A percentile compares a stretch with the other conserved stretches of the same genome.
These are phyloP conservation scores for Barnettozyma californica DNA, from an alignment of 805 yeast genomes.

Conservation along the genomic window DNA sequence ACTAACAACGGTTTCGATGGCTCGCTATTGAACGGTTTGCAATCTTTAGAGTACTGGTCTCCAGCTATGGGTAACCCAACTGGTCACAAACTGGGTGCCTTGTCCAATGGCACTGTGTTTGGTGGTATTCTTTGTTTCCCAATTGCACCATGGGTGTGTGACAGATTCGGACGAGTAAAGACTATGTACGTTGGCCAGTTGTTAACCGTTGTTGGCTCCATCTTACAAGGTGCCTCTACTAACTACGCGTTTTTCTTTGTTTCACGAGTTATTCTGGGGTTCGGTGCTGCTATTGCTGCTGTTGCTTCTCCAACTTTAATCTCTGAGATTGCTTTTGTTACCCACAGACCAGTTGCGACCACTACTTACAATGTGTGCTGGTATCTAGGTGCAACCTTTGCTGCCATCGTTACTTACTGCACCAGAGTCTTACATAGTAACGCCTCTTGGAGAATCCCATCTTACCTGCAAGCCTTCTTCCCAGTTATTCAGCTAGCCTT, in stretches of 20 bases:
- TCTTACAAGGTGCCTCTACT: constrained; percentile 14
- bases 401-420: constrained; percentile 46
- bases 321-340: constrained; percentile 45
- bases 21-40: constrained; percentile 46
- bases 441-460: constrained; percentile 51
- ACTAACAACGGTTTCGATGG: constrained; percentile 44
- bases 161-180: constrained; percentile 37
- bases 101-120: constrained; percentile 35
- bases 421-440: constrained; percentile 25
- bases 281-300: constrained; percentile 37
- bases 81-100: constrained; percentile 35
- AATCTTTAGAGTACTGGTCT: constrained; percentile 36
- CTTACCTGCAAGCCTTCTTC: constrained; percentile 42
- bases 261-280: constrained; percentile 41
- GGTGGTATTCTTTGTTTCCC: constrained; percentile 29
- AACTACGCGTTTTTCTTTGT: constrained; percentile 10
- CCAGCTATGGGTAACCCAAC: constrained; percentile 34
- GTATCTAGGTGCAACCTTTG: constrained; percentile 46
- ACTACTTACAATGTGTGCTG: constrained; percentile 44
- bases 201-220: constrained; percentile 19
- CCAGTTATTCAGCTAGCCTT: constrained; percentile 37
- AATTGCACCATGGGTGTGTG: constrained; percentile 28
- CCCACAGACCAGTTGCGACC: constrained; percentile 31
- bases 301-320: constrained; percentile 44
- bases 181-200: constrained; percentile 16